Evolutionary conservation across 2,329 filamentous ascomycete genomes (phyloP).

Genomic region (Zymoseptoria brevis): DNA sequence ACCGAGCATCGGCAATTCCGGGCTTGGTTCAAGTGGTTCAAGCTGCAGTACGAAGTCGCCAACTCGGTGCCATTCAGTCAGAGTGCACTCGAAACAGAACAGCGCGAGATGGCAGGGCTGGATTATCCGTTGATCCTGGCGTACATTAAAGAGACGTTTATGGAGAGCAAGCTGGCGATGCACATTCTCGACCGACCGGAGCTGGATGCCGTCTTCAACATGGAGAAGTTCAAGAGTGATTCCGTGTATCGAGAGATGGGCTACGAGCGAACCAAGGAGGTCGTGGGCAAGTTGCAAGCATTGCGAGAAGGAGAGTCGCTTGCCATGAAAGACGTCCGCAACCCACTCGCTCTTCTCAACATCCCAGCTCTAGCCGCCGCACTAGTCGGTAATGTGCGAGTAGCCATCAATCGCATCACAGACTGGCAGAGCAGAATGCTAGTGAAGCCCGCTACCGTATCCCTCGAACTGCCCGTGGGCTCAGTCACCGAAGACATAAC

Average conservation of each 20-base stretch:
- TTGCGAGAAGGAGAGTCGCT: slow-evolving; percentile 4
- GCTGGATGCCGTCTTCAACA: slow-evolving; percentile 33
- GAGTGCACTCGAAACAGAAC: slow-evolving; percentile 61
- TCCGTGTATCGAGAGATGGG: slow-evolving; percentile 11
- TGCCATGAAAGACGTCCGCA: slow-evolving; percentile 11
- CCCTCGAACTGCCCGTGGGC: not conserved
- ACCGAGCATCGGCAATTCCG: slow-evolving; percentile 71
- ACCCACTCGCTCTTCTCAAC: slow-evolving; percentile 18
- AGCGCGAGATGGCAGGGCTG: slow-evolving; percentile 65
- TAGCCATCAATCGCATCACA: slow-evolving; percentile 32
- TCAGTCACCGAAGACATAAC: slow-evolving; percentile 9
- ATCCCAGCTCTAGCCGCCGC: slow-evolving; percentile 20
- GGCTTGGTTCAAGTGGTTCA: slow-evolving; percentile 76
- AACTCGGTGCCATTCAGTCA: slow-evolving; percentile 53
- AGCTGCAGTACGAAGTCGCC: slow-evolving; percentile 71
- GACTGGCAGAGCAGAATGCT: slow-evolving; percentile 35
- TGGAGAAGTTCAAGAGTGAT: slow-evolving; percentile 6
- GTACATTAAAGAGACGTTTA: slow-evolving; percentile 62
- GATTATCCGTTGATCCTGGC: slow-evolving; percentile 64
- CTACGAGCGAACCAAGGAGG: slow-evolving; percentile 18
- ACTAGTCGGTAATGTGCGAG: slow-evolving; percentile 17
- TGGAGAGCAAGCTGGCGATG: slow-evolving; percentile 21
- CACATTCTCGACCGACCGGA: slow-evolving; percentile 29
- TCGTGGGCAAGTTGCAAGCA: slow-evolving; percentile 9
- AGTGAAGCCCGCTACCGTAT: slow-evolving; percentile 6